A percentile compares a stretch with the other conserved stretches of the same genome.
These are phyloP conservation scores for Psidium guajava DNA, from an alignment of 345 rosid species.

Conservation along the genomic window DNA sequence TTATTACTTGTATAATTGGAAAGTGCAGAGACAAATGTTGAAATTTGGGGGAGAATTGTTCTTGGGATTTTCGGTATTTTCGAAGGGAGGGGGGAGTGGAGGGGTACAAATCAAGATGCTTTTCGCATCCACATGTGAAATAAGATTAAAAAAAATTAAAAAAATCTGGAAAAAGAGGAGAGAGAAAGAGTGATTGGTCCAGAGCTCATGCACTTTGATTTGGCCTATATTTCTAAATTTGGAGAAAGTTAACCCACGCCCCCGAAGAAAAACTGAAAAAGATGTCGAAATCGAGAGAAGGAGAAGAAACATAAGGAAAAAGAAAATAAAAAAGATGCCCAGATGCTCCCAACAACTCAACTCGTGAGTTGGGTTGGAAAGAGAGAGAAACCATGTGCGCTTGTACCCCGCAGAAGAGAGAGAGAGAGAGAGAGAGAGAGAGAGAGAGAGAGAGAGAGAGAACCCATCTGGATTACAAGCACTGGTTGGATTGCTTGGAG, in stretches of 20 bases:
- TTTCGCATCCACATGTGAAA: not conserved
- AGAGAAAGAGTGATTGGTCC: conserved; percentile 12
- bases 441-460: not conserved
- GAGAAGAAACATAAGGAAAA: not conserved
- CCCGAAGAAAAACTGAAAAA: no score
- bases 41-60: conserved; percentile 1
- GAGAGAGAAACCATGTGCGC: conserved; percentile 35
- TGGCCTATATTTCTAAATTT: conserved; percentile 2
- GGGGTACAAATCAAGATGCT: not conserved
- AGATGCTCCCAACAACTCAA: not conserved
- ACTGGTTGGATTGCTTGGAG: not conserved
- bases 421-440: not conserved
- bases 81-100: not conserved
- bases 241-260: not conserved
- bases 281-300: not conserved
- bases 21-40: not conserved
- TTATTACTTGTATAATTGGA: not conserved
- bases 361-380: conserved; percentile 36
- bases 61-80: conserved; percentile 50
- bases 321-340: conserved; percentile 10
- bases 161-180: not conserved
- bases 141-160: not conserved
- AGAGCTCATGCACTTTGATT: conserved; percentile 51
- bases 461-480: conserved; percentile 16
- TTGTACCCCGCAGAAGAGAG: conserved; percentile 4